Base-by-base conservation (phyloP, 306 rosid genomes). In the Castanea crenata region DNA sequence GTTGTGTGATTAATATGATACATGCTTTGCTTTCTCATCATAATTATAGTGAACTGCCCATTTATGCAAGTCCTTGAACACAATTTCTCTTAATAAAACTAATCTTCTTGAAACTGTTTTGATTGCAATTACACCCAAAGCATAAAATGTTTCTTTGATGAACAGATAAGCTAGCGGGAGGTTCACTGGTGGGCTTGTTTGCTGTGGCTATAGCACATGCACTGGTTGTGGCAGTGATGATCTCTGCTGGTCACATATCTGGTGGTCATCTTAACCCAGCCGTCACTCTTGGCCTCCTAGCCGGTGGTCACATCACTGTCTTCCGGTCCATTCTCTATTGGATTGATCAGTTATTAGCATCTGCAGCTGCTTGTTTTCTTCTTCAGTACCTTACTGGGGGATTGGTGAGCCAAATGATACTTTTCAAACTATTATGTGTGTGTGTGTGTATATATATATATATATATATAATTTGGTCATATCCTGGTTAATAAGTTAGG, bases 221-320 rank as follows among this genome's bases (percentile, higher is more conserved):
- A 9, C 86, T 94, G 15, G 94, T 89, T 18, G 97, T 91, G 78
- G 97, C 97, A 0, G 94, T 90, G 2, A 94, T 88, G 97, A 80
- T 94, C 23, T 92, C 99, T 4, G 91, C 93, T 59, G 98, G 92
- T 8, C 98, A 92, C 77, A 91, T 94, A 69, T 94, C 98, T 14
- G 98, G 97, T 1, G 97, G 98, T 16, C 97, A 94, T 69, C 92
- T 94, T 38, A 94, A 94, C 81, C 98, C 98, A 0, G 93, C 98
- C 46, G 98, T 94, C 44, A 92, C 98, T 0, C 83, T 91, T 0
- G 97, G 94, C 51, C 95, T 91, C 32, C 89, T 92, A 0, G 74
- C 56, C 15, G 97, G 97, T 1, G 99, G 97, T 2, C 95, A 87
- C 73, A 92, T 94, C 80, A 92, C 97, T 9, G 52, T 91, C 21